Evolutionary conservation across 331 rosid genomes (phyloP), one percentile per base, ranked within the genome.

Genomic region (Cydonia oblonga): DNA sequence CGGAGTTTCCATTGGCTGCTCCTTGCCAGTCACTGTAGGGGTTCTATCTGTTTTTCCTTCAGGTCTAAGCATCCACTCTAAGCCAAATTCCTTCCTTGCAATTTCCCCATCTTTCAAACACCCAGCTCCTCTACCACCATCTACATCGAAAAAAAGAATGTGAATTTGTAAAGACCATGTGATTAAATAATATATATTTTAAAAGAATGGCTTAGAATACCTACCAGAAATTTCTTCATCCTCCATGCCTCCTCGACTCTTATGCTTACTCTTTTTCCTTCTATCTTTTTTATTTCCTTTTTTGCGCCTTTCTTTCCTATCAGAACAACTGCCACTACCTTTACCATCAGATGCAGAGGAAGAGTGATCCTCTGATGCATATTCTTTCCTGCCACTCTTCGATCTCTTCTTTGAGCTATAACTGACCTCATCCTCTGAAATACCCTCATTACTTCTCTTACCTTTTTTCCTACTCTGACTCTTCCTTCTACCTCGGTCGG

Each of bases 1-100:
- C 8, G 73, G 80, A 75, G 78, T 81, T 75, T 89, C 88, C 73
- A 82, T 87, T 2, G 76, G 75, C 51, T 75, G 62, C 30, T 60
- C 70, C 22, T 89, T 83, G 42, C 32, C 66, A 68, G 77, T 30
- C 69, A 81, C 87, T 13, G 56, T 70, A 24, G 90, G 81, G 69
- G 59, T 42, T 66, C 57, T 71, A 18, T 73, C 81, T 28, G 22
- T 73, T 76, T 75, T 84, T 71, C 76, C 90, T 75, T 77, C 90
- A 72, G 96, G 81, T 82, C 88, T 82, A 70, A 91, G 96, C 98
- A 91, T 93, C 98, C 96, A 93, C 75, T 93, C 92, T 79, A 91
- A 78, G 56, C 98, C 98, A 85, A 88, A 83, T 81, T 86, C 95
- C 79, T 83, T 91, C 80, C 97, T 89, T 3, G 53, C 90, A 75